Base-by-base conservation (phyloP, 1,284 basidiomycete genomes). In the Marasmius oreades region DNA sequence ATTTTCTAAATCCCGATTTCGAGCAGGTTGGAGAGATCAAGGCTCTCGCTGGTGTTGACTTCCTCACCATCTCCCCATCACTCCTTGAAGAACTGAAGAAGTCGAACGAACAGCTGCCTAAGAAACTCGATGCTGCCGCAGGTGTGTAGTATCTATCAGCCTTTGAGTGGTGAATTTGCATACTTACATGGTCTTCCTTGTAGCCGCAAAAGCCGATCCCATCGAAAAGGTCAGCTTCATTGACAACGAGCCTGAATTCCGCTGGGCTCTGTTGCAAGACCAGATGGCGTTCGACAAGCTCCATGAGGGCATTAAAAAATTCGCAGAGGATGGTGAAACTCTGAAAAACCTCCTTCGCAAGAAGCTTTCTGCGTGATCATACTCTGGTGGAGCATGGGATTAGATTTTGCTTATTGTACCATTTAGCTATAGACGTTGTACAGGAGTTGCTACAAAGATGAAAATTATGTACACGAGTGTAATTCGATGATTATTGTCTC, bases 261-360 rank as follows among this genome's bases (percentile, higher is more conserved):
- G 93, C 64, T 97, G 94, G 93, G 70, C 82, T 14, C 87, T 99
- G 54, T 85, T 97, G 69, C 83, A 92, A 67, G 94, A 98, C 73
- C 76, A 81, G 71, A 97, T 97, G 94, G 94, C 95, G 12, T 95
- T 93, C 69, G 94, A 96, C 74, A 97, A 98, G 78, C 78, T 93
- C 55, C 92, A 97, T 75, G 95, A 98, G 79, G 96, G 96, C 69
- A 97, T 98, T 79, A 87, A 85, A 77, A 94, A 94, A 76, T 99
- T 99, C 71, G 95, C 94, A 60, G 93, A 93, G 77, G 96, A 98
- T 70, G 94, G 94, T 58, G 82, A 87, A 68, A 87, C 92, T 8
- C 87, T 99, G 76, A 95, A 95, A 82, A 76, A 78, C 26, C 73
- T 95, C 64, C 80, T 99, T 69, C 85, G 81, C 72, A 67, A 87